These are phyloP conservation scores for Trichoderma oligosporum DNA, from an alignment of 2,329 filamentous ascomycete species.

Conservation along the genomic window DNA sequence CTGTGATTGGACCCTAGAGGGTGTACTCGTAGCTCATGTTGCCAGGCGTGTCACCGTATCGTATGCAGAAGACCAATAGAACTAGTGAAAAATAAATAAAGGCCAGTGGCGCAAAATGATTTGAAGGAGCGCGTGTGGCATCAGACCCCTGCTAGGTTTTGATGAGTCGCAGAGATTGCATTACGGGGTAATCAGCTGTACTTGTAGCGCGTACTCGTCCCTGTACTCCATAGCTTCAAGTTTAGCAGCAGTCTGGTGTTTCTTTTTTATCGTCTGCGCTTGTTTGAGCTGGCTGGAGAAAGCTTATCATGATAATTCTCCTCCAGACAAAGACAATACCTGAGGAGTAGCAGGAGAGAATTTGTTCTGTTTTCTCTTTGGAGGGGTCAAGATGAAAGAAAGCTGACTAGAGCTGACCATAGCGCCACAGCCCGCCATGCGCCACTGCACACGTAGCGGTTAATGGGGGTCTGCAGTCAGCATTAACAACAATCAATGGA, in stretches of 20 bases:
- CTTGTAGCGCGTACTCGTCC: no score
- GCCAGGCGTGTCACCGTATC: no score
- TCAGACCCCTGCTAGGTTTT: constrained; percentile 9
- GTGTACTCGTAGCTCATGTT: no score
- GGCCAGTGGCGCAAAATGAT: constrained; percentile 13
- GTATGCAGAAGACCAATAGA: neutral
- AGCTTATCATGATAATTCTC: no score
- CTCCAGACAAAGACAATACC: neutral
- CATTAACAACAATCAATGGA: no score
- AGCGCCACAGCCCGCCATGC: neutral
- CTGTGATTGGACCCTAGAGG: constrained; percentile 3
- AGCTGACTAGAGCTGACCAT: constrained; percentile 10
- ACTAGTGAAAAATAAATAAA: constrained; percentile 8
- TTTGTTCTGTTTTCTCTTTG: neutral
- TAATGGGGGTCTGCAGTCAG: constrained; percentile 9
- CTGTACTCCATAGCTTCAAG: neutral
- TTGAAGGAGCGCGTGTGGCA: constrained; percentile 10
- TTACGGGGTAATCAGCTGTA: constrained; percentile 7
- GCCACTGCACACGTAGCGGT: neutral
- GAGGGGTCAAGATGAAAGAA: neutral
- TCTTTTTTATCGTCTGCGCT: neutral
- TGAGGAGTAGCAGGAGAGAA: neutral
- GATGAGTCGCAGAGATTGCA: constrained; percentile 18
- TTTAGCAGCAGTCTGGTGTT: neutral
- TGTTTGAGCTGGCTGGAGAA: neutral